phyloP scores from a whole-genome alignment of 164 flowering plant genomes.

The Annona cherimola region DNA sequence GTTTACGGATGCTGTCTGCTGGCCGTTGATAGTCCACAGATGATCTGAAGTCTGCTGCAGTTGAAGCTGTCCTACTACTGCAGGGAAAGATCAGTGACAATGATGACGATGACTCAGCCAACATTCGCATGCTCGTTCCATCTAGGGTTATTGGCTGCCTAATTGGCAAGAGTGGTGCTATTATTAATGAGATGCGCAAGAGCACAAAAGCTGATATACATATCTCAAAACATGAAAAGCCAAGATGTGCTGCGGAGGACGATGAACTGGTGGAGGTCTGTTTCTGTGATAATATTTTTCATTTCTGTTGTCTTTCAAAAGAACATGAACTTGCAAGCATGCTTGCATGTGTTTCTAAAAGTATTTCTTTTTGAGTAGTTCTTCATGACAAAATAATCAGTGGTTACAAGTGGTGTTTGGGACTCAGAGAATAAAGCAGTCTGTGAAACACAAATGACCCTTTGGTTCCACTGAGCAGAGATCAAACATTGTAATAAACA shows the following conservation, averaged over 20 bases:
- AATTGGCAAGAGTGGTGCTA: constrained; percentile 88
- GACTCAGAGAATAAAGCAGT: too few relatives aligned
- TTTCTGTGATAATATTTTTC: background rate
- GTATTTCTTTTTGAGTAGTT: too few relatives aligned
- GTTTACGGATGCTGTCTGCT: background rate
- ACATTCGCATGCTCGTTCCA: constrained; percentile 69
- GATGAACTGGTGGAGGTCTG: constrained; percentile 90
- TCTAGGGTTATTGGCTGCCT: constrained; percentile 87
- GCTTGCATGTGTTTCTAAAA: background rate
- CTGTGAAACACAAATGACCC: too few relatives aligned
- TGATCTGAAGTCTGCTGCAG: constrained; percentile 82
- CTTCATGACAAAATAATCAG: too few relatives aligned
- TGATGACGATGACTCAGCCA: constrained; percentile 60
- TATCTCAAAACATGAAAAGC: constrained; percentile 75
- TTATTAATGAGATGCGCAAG: constrained; percentile 86
- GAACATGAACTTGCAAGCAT: too few relatives aligned
- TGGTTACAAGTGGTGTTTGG: too few relatives aligned
- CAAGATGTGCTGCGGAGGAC: constrained; percentile 46
- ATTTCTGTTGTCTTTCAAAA: background rate
- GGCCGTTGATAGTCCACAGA: constrained; percentile 49
- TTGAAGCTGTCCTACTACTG: constrained; percentile 86
- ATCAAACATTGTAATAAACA: too few relatives aligned
- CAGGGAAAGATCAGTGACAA: constrained; percentile 80
- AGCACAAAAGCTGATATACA: constrained; percentile 83
- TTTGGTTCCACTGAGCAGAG: too few relatives aligned